These are phyloP conservation scores for Globisporangium polare DNA, from an alignment of 352 stramenopile species.

Conservation along the genomic window DNA sequence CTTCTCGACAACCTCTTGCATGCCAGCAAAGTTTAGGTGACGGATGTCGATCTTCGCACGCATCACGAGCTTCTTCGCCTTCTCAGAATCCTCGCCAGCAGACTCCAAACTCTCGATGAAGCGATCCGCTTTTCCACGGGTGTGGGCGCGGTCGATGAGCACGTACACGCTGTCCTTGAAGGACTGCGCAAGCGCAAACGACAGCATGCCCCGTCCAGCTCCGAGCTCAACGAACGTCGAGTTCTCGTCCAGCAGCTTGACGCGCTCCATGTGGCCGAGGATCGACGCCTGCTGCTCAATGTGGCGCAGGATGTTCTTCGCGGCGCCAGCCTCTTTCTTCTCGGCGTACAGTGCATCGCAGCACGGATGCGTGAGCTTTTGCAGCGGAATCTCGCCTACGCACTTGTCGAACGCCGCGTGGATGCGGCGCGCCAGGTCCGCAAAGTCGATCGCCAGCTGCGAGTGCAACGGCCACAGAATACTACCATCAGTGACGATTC, in stretches of 20 bases:
- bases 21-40: slow-evolving; percentile 70
- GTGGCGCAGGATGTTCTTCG: slow-evolving; percentile 64
- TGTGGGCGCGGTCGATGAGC: slow-evolving; percentile 71
- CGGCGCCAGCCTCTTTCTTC: slow-evolving; percentile 51
- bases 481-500: background rate
- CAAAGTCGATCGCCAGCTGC: slow-evolving; percentile 50
- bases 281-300: slow-evolving; percentile 85
- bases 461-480: background rate
- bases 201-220: slow-evolving; percentile 74
- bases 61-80: slow-evolving; percentile 30
- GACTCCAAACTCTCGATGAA: slow-evolving; percentile 39
- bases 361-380: slow-evolving; percentile 67
- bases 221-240: slow-evolving; percentile 70
- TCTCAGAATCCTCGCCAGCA: slow-evolving; percentile 9
- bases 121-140: slow-evolving; percentile 69
- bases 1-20: slow-evolving; percentile 43
- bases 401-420: slow-evolving; percentile 42
- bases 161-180: slow-evolving; percentile 61
- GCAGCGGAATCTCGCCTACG: slow-evolving; percentile 50
- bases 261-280: slow-evolving; percentile 68
- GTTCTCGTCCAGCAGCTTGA: slow-evolving; percentile 38
- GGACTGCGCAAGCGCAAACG: slow-evolving; percentile 66
- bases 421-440: slow-evolving; percentile 43
- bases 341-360: slow-evolving; percentile 61
- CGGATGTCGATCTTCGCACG: slow-evolving; percentile 85